Evolutionary conservation across 2,329 filamentous ascomycete species (phyloP).

Genomic region (Colletotrichum tabaci): DNA sequence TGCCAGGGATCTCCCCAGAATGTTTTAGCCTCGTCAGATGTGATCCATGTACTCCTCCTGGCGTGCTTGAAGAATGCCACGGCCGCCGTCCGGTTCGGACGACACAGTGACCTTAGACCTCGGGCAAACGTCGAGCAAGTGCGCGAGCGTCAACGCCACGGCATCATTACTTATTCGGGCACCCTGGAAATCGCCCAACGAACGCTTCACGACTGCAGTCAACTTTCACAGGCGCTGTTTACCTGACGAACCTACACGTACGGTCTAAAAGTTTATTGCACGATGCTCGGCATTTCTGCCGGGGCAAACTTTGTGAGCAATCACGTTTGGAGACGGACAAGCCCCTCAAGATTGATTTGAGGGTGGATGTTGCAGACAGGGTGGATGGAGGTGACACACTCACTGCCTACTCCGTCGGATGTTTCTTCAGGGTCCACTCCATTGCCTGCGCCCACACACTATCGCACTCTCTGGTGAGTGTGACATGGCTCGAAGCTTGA

Average conservation of each 20-base stretch:
- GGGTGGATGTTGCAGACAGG: slow-evolving; percentile 16
- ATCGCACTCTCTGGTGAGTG: background rate
- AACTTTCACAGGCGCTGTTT: background rate
- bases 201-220: background rate
- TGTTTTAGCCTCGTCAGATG: slow-evolving; percentile 39
- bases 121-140: slow-evolving; percentile 21
- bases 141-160: slow-evolving; percentile 1
- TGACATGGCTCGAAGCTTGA: slow-evolving; percentile 35
- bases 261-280: background rate
- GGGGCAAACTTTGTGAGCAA: slow-evolving; percentile 18
- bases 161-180: background rate
- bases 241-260: background rate
- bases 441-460: slow-evolving; percentile 30
- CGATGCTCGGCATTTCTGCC: slow-evolving; percentile 1
- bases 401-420: slow-evolving; percentile 34
- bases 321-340: slow-evolving; percentile 28
- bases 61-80: slow-evolving; percentile 39
- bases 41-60: slow-evolving; percentile 23
- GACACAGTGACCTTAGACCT: slow-evolving; percentile 31
- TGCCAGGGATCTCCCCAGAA: slow-evolving; percentile 37
- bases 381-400: slow-evolving; percentile 38
- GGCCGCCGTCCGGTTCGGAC: slow-evolving; percentile 34
- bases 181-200: background rate
- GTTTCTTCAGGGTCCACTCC: slow-evolving; percentile 39
- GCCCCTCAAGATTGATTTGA: slow-evolving; percentile 12